These are phyloP conservation scores for Trichosporon coremiiforme DNA, from an alignment of 1,284 basidiomycete species.

Conservation along the genomic window DNA sequence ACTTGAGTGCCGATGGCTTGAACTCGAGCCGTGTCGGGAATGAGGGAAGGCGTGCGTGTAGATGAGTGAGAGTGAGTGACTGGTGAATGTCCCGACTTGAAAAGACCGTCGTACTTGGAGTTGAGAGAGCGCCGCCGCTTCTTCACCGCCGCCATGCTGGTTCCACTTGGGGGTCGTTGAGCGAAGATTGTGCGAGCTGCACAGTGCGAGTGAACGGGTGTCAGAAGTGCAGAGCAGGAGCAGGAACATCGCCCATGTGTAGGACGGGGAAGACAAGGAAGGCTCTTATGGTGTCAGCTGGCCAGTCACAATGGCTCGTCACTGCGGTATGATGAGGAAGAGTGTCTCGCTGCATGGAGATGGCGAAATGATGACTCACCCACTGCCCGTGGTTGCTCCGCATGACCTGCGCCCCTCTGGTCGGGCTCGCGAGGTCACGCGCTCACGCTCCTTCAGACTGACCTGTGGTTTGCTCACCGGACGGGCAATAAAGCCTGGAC, in stretches of 20 bases:
- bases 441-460: too few species aligned
- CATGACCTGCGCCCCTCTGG: not conserved
- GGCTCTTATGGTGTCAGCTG: too few species aligned
- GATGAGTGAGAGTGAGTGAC: not conserved
- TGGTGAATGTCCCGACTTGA: not conserved
- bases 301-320: too few species aligned
- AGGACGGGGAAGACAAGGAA: not conserved
- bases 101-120: constrained; percentile 1
- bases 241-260: too few species aligned
- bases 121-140: not conserved
- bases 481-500: too few species aligned
- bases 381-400: too few species aligned
- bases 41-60: constrained; percentile 6
- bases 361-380: not conserved
- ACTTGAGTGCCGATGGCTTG: not conserved
- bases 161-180: too few species aligned
- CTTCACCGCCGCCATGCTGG: not conserved
- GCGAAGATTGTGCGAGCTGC: too few species aligned
- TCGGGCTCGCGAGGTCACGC: not conserved
- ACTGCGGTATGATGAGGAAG: not conserved
- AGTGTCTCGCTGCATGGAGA: too few species aligned
- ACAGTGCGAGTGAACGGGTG: too few species aligned
- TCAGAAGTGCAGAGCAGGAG: too few species aligned
- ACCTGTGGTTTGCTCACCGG: not conserved
- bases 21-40: not conserved